These are phyloP conservation scores for Mycena rebaudengoi DNA, from an alignment of 768 basidiomycete species.

Conservation along the genomic window DNA sequence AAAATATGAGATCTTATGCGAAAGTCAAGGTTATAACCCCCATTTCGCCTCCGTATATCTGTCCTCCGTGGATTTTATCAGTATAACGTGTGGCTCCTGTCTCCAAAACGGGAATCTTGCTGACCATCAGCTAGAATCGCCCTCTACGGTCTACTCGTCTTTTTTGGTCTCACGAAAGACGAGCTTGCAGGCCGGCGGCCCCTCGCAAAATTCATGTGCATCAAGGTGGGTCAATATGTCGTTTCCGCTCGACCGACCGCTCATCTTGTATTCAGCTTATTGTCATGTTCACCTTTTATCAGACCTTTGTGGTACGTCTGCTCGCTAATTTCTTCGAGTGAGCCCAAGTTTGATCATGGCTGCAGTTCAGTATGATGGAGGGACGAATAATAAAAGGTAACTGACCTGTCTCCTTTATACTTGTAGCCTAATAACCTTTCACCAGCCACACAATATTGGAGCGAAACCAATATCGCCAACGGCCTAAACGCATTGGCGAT, in stretches of 20 bases:
- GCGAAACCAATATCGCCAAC: conserved; percentile 82
- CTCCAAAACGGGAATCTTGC: not conserved
- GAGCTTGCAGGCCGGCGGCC: conserved; percentile 81
- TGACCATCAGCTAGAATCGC: conserved; percentile 62
- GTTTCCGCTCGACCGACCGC: too few species aligned
- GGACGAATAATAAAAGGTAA: conserved; percentile 75
- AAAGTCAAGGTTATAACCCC: conserved; percentile 62
- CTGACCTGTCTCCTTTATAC: not conserved
- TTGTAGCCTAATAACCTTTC: not conserved
- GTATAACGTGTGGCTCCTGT: conserved; percentile 67
- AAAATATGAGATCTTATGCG: conserved; percentile 72
- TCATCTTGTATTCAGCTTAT: too few species aligned
- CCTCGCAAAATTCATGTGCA: conserved; percentile 84
- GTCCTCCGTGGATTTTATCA: conserved; percentile 76
- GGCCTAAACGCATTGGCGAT: conserved; percentile 85
- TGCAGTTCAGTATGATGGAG: conserved; percentile 73
- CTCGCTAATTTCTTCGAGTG: not conserved
- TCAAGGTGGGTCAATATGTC: too few species aligned
- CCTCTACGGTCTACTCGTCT: conserved; percentile 84
- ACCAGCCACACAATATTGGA: conserved; percentile 82
- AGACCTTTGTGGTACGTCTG: conserved; percentile 71
- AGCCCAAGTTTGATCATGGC: not conserved
- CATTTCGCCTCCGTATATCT: conserved; percentile 77
- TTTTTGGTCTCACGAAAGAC: conserved; percentile 83
- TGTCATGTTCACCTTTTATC: conserved; percentile 92